A percentile compares a stretch with the other conserved stretches of the same genome.
Evolutionary conservation across 1,284 basidiomycete genomes (phyloP).

Genomic region (Sphaerobolus stellatus): DNA sequence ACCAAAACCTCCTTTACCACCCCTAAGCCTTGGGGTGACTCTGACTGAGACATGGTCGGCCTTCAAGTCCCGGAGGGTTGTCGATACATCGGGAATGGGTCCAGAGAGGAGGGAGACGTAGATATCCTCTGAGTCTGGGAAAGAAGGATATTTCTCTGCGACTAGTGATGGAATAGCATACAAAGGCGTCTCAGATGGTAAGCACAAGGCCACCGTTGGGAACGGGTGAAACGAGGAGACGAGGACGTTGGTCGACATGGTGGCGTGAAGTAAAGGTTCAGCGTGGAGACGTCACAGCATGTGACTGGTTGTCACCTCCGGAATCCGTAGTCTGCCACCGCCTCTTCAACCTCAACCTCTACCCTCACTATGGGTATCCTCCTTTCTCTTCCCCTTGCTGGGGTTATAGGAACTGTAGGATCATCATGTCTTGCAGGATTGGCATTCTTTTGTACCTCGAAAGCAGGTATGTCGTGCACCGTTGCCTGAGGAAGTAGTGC

Average conservation of each 20-base stretch:
- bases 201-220: constrained; percentile 63
- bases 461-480: constrained; percentile 57
- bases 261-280: neutral
- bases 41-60: constrained; percentile 52
- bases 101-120: constrained; percentile 55
- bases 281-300: neutral
- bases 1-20: constrained; percentile 98
- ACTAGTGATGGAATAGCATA: constrained; percentile 54
- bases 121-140: constrained; percentile 45
- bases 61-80: constrained; percentile 47
- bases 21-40: constrained; percentile 68
- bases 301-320: neutral
- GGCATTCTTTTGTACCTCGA: constrained; percentile 81
- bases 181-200: constrained; percentile 52
- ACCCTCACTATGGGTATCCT: constrained; percentile 70
- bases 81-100: constrained; percentile 39
- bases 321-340: constrained; percentile 5
- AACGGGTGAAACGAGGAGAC: constrained; percentile 77
- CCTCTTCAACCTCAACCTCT: constrained; percentile 1
- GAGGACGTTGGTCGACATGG: constrained; percentile 47
- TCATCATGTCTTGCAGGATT: constrained; percentile 80
- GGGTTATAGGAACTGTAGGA: constrained; percentile 72
- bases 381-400: constrained; percentile 84
- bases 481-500: neutral
- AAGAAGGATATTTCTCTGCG: constrained; percentile 53